A percentile compares a stretch with the other conserved stretches of the same genome.
Evolutionary conservation across 768 basidiomycete genomes (phyloP).

Genomic region (Crassisporium funariophilum): DNA sequence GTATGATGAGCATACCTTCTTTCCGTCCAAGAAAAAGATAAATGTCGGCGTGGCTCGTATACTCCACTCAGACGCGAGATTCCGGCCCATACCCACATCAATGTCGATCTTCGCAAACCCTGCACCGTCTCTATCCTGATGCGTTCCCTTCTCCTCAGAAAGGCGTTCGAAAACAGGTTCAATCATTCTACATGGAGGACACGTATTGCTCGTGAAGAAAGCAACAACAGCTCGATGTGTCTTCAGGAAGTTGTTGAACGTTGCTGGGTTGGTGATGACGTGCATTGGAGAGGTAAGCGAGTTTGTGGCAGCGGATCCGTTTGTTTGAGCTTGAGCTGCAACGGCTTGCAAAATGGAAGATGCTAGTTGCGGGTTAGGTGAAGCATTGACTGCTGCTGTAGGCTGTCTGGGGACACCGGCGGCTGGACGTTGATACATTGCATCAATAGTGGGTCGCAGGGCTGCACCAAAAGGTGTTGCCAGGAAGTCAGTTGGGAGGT

Average conservation of each 20-base stretch:
- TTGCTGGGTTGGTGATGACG: slow-evolving; percentile 71
- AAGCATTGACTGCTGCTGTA: slow-evolving; percentile 27
- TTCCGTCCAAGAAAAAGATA: slow-evolving; percentile 79
- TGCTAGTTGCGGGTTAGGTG: slow-evolving; percentile 51
- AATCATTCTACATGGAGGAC: slow-evolving; percentile 81
- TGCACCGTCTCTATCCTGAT: slow-evolving; percentile 46
- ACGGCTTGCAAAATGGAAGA: slow-evolving; percentile 59
- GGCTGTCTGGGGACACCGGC: slow-evolving; percentile 41
- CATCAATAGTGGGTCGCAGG: slow-evolving; percentile 87
- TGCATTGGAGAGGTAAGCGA: slow-evolving; percentile 67
- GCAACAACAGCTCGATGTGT: slow-evolving; percentile 74
- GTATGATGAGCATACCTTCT: slow-evolving; percentile 49
- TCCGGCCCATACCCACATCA: slow-evolving; percentile 61
- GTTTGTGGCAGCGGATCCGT: slow-evolving; percentile 37
- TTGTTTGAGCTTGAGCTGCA: slow-evolving; percentile 48
- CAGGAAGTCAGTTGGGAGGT: slow-evolving; percentile 80
- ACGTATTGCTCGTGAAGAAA: slow-evolving; percentile 78
- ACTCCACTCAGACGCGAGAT: slow-evolving; percentile 62
- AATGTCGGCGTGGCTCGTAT: slow-evolving; percentile 88
- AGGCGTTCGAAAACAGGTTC: slow-evolving; percentile 83
- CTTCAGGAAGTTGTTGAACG: slow-evolving; percentile 65
- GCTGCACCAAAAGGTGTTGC: slow-evolving; percentile 87
- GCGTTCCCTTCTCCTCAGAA: slow-evolving; percentile 61
- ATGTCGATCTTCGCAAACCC: slow-evolving; percentile 88
- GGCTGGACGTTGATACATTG: slow-evolving; percentile 73